Evolutionary conservation across 2,329 filamentous ascomycete species (phyloP).

Genomic region (Trichoderma polysporum): DNA sequence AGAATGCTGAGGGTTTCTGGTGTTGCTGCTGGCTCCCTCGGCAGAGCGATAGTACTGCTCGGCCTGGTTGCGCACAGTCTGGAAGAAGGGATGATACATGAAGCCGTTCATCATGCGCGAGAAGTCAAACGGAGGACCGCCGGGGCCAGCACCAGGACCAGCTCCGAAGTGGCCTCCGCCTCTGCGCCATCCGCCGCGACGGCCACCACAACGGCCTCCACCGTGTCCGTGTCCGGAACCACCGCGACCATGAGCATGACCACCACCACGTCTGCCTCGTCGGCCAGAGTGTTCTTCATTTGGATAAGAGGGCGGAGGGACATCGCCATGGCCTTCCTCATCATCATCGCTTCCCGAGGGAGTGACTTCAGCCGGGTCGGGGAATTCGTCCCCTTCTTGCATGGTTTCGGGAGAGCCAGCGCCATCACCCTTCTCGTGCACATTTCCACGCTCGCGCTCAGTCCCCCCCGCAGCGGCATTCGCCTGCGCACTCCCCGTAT

Average conservation of each 20-base stretch:
- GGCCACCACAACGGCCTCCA: conserved; percentile 6
- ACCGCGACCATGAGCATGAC: conserved; percentile 9
- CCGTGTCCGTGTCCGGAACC: not conserved
- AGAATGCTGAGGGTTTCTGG: not conserved
- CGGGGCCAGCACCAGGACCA: conserved; percentile 30
- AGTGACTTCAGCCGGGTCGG: conserved; percentile 36
- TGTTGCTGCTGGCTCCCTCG: not conserved
- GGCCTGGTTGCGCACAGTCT: conserved; percentile 41
- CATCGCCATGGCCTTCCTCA: conserved; percentile 22
- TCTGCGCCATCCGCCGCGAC: conserved; percentile 17
- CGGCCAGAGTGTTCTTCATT: conserved; percentile 5
- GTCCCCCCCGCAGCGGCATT: conserved; percentile 11
- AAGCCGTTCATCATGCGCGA: conserved; percentile 41
- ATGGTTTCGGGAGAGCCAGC: conserved; percentile 35
- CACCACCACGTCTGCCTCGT: conserved; percentile 24
- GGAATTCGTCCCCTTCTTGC: conserved; percentile 30
- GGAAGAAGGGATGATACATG: conserved; percentile 44
- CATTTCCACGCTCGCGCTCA: conserved; percentile 28
- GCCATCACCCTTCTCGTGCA: conserved; percentile 35
- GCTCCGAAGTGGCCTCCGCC: conserved; percentile 26
- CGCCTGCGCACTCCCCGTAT: not conserved
- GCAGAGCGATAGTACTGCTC: conserved; percentile 27
- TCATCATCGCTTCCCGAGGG: conserved; percentile 32
- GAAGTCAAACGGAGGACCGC: conserved; percentile 39
- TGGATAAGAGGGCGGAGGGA: conserved; percentile 27